Conservation (phyloP, 805 yeast species). For the Nakazawaea wyomingensis region DNA sequence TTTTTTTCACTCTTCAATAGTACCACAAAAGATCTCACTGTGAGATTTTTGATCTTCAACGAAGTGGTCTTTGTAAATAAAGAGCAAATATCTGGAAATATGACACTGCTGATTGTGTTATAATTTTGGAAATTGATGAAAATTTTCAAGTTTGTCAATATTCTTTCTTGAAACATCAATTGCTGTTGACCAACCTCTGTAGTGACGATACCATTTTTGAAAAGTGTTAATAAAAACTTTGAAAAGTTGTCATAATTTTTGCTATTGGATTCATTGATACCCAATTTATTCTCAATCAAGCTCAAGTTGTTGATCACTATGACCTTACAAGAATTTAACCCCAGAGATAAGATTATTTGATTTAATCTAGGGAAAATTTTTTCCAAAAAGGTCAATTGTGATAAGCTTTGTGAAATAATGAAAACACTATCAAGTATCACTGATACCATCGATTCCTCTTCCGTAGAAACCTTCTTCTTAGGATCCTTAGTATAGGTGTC, state of each 20-base stretch:
- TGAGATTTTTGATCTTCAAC: conserved; percentile 66
- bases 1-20: conserved; percentile 49
- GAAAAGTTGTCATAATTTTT: conserved; percentile 23
- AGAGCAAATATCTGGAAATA: conserved; percentile 68
- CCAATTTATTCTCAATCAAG: conserved; percentile 22
- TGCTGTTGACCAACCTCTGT: conserved; percentile 16
- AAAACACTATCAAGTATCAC: conserved; percentile 51
- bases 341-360: conserved; percentile 18
- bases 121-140: conserved; percentile 30
- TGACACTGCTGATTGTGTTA: conserved; percentile 61
- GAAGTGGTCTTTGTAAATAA: conserved; percentile 83
- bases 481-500: conserved; percentile 29
- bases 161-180: conserved; percentile 28
- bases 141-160: conserved; percentile 23
- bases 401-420: conserved; percentile 57
- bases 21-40: conserved; percentile 54
- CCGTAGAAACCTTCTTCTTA: conserved; percentile 18
- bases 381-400: conserved; percentile 76
- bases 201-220: conserved; percentile 24
- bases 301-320: conserved; percentile 25
- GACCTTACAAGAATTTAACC: conserved; percentile 26
- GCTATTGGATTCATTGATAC: conserved; percentile 20
- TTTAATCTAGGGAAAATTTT: conserved; percentile 46
- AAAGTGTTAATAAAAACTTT: conserved; percentile 25
- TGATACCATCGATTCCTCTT: conserved; percentile 36